Evolutionary conservation across 257 asterid species (phyloP).

Genomic region (Vinca minor): DNA sequence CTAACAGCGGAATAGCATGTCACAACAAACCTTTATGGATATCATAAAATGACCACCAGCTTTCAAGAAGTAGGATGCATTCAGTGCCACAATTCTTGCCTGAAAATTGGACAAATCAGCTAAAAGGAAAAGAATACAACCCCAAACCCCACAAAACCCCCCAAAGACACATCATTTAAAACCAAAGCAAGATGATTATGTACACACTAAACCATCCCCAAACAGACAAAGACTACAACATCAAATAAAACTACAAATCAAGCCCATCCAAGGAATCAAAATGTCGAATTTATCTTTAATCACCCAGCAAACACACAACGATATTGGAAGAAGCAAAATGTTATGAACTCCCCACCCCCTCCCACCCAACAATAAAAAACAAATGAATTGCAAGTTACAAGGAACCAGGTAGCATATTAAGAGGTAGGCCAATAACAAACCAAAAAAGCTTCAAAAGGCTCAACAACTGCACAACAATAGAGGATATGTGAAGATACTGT

Average conservation of each 20-base stretch:
- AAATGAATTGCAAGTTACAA: not conserved
- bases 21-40: slow-evolving; percentile 68
- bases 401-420: not conserved
- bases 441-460: no score
- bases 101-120: slow-evolving; percentile 18
- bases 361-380: no score
- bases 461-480: no score
- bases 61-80: slow-evolving; percentile 79
- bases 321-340: not conserved
- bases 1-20: not conserved
- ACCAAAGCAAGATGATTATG: not conserved
- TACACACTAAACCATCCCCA: not conserved
- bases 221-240: not conserved
- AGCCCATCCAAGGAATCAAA: not conserved
- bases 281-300: no score
- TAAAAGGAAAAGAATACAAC: not conserved
- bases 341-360: no score
- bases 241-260: not conserved
- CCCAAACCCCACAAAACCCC: not conserved
- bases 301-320: no score
- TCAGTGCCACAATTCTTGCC: slow-evolving; percentile 90
- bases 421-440: not conserved
- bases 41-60: slow-evolving; percentile 85
- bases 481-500: no score
- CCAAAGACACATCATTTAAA: not conserved